Percentiles rank a stretch among this genome's conserved stretches.
Evolutionary conservation across 495 filamentous ascomycete genomes (phyloP).

Genomic region (Penicillium soppii): DNA sequence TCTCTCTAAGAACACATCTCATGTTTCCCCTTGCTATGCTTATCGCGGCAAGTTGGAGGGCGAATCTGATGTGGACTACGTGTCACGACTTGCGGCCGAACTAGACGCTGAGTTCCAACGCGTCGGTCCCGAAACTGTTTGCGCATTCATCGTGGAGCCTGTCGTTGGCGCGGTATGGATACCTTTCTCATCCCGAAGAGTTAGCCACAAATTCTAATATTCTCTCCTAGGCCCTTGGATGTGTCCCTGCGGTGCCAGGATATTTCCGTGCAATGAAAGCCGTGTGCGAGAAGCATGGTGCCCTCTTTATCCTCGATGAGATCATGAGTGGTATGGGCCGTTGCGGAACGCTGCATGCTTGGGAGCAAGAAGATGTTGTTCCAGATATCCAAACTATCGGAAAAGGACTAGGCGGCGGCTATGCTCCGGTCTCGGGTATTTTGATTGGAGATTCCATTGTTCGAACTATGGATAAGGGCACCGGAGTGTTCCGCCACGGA

Average conservation of each 20-base stretch:
- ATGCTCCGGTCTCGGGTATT: constrained; percentile 61
- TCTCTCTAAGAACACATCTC: constrained; percentile 57
- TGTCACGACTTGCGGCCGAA: constrained; percentile 61
- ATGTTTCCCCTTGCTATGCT: constrained; percentile 68
- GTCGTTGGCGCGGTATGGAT: constrained; percentile 55
- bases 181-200: too few species aligned
- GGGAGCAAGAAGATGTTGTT: constrained; percentile 60
- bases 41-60: constrained; percentile 54
- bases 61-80: constrained; percentile 51
- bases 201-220: not conserved
- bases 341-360: constrained; percentile 65
- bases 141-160: constrained; percentile 76
- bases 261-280: constrained; percentile 64
- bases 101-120: constrained; percentile 72
- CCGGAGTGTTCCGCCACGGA: constrained; percentile 54
- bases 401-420: constrained; percentile 68
- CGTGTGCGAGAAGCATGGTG: constrained; percentile 64
- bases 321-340: constrained; percentile 80
- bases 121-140: constrained; percentile 69
- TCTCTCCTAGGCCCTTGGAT: constrained; percentile 49
- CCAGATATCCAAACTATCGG: constrained; percentile 71
- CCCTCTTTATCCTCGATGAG: constrained; percentile 71
- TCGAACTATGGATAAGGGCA: constrained; percentile 53
- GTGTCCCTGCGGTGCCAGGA: constrained; percentile 59
- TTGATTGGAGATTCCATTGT: constrained; percentile 55